Conservation (phyloP, 257 asterid species). For the Solanum chiquidenum region DNA sequence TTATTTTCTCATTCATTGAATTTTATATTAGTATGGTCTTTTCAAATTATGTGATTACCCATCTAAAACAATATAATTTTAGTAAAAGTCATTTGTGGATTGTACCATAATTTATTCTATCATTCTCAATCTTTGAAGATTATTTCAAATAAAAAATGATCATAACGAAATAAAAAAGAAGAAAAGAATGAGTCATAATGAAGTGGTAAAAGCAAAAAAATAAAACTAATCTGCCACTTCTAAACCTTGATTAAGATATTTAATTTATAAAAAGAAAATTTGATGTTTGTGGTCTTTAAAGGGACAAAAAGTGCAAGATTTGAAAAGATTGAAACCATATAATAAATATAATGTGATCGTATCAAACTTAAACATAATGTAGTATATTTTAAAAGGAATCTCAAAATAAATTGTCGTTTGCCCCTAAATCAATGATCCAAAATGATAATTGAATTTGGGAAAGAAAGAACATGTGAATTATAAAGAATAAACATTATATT, state of each 20-base stretch:
- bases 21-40: background rate
- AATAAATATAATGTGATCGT: background rate
- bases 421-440: background rate
- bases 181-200: background rate
- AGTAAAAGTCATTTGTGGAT: background rate
- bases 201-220: background rate
- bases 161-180: background rate
- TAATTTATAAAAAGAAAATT: background rate
- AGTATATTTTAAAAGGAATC: background rate
- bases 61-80: background rate
- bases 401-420: background rate
- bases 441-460: background rate
- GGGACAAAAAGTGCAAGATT: background rate
- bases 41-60: background rate
- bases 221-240: background rate
- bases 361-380: background rate
- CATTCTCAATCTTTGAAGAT: background rate
- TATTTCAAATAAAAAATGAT: background rate
- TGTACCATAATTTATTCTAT: background rate
- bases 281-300: background rate
- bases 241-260: background rate
- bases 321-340: background rate
- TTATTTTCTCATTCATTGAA: background rate
- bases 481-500: background rate
- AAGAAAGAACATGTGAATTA: background rate